Evolutionary conservation across 1,284 basidiomycete genomes (phyloP), one percentile per base, ranked within the genome.

Genomic region (Lignosus rhinocerotis): DNA sequence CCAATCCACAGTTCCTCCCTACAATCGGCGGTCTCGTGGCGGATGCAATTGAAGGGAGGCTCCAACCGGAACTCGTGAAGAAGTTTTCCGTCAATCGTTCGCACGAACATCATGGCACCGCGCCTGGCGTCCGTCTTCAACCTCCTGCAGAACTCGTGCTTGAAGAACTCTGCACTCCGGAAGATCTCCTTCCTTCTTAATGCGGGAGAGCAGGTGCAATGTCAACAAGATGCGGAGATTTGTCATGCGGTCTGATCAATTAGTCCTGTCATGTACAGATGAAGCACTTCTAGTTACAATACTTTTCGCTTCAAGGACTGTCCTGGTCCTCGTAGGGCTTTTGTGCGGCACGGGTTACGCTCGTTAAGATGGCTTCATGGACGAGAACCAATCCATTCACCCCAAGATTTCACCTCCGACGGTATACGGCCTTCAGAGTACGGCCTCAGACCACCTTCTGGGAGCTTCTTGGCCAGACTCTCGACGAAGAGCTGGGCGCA

Each of bases 371-470:
- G 36, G 4, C 4, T 31, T 80, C 67, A 91, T 44, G 85, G 88
- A 51, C 80, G 80, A 59, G 76, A 76, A 31, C 90, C 92, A 51
- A 94, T 86, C 73, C 94, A 96, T 73, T 94, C 92, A 59, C 86
- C 80, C 93, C 93, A 96, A 43, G 92, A 94, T 67, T 84, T 86
- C 68, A 99, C 96, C 75, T 98, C 96, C 10, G 88, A 82, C n/a
- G 96, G 96, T 69, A 97, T 91, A 58, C 81, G 85, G 43, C 94
- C 96, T 76, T 98, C 96, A 50, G 81, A 80, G 72, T 98, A 99
- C 19, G 84, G 84, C 60, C 85, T 77, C 68, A 98, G 77, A 45
- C 90, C 93, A 61, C 93, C 92, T 64, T 88, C 76, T 32, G 91
- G 89, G 72, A 98, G 92, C 78, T 97, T 96, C 75, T 88, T 87